phyloP scores from a whole-genome alignment of 345 rosid species.

The Sonneratia caseolaris region DNA sequence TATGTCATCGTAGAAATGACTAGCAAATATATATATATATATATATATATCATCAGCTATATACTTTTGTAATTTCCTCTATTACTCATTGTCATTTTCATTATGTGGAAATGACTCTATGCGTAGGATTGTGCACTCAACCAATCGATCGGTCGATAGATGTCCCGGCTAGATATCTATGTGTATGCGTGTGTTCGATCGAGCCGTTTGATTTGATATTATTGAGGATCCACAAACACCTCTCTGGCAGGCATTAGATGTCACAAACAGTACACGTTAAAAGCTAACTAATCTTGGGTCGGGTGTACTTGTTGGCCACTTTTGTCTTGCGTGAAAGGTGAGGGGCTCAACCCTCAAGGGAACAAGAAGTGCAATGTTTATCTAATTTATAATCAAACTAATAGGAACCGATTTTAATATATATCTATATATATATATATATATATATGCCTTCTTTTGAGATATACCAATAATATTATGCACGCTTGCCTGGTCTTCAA shows the following conservation, averaged over 20 bases:
- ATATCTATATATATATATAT: slow-evolving; percentile 1
- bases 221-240: not conserved
- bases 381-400: not conserved
- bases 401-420: not conserved
- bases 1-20: too few relatives aligned
- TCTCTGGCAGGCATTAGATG: not conserved
- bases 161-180: too few relatives aligned
- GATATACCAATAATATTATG: not conserved
- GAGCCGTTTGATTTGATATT: too few relatives aligned
- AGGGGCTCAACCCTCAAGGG: not conserved
- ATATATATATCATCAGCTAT: too few relatives aligned
- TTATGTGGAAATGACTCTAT: too few relatives aligned
- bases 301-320: slow-evolving; percentile 58
- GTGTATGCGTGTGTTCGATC: not conserved
- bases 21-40: too few relatives aligned
- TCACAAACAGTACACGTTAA: not conserved
- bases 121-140: too few relatives aligned
- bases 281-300: slow-evolving; percentile 9
- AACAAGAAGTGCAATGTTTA: slow-evolving; percentile 4
- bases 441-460: not conserved
- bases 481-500: not conserved
- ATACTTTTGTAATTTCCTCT: too few relatives aligned
- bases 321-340: slow-evolving; percentile 1
- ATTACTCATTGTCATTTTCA: too few relatives aligned
- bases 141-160: too few relatives aligned